Evolutionary conservation across 2,329 filamentous ascomycete genomes (phyloP).

Genomic region (Lecanoromycetidae sp.): DNA sequence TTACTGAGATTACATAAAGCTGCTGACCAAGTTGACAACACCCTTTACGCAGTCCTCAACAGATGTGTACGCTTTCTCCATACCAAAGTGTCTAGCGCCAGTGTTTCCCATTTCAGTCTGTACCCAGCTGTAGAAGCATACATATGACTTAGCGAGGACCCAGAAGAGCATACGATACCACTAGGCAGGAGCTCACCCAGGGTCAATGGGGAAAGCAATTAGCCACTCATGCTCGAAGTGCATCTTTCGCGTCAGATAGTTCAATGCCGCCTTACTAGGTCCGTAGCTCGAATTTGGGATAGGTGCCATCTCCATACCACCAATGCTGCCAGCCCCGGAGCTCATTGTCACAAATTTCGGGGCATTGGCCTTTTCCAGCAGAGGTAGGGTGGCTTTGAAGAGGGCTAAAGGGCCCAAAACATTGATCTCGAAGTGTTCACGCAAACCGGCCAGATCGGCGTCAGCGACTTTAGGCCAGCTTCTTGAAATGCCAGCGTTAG

Average conservation of each 20-base stretch:
- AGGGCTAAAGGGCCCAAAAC: slow-evolving; percentile 30
- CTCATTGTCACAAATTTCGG: slow-evolving; percentile 32
- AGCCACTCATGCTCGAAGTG: slow-evolving; percentile 24
- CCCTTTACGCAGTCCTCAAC: neutral
- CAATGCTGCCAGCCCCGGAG: slow-evolving; percentile 21
- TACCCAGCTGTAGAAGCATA: slow-evolving; percentile 1
- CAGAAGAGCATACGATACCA: neutral
- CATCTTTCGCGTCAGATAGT: slow-evolving; percentile 28
- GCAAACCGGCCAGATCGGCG: slow-evolving; percentile 21
- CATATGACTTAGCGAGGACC: neutral
- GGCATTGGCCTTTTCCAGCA: slow-evolving; percentile 27
- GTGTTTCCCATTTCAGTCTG: slow-evolving; percentile 1
- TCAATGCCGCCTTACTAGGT: slow-evolving; percentile 31
- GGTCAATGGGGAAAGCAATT: neutral
- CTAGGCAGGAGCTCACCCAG: too few relatives aligned
- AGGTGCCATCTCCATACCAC: slow-evolving; percentile 12
- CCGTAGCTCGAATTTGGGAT: slow-evolving; percentile 33
- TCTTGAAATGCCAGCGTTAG: slow-evolving; percentile 38
- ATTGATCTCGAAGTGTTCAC: slow-evolving; percentile 26
- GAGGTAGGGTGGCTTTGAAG: slow-evolving; percentile 33
- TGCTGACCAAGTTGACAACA: neutral
- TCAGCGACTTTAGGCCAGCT: slow-evolving; percentile 23
- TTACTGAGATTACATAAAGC: too few relatives aligned
- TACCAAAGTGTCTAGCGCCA: neutral
- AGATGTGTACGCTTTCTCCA: neutral